These are phyloP conservation scores for Senecio squalidus DNA, from an alignment of 140 eudicot species.

Conservation along the genomic window DNA sequence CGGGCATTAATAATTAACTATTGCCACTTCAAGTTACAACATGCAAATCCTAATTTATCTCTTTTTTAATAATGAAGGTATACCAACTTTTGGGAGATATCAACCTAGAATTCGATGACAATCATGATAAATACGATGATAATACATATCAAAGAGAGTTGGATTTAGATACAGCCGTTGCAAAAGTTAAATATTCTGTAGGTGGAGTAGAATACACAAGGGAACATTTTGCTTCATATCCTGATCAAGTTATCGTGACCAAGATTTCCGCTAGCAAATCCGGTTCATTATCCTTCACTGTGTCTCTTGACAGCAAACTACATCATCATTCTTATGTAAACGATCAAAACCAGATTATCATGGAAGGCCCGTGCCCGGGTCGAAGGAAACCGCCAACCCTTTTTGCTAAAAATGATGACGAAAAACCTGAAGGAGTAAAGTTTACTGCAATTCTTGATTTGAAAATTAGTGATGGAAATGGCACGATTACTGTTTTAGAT, in stretches of 20 bases:
- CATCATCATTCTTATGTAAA: constrained; percentile 49
- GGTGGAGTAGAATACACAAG: constrained; percentile 54
- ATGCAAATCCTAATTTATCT: neutral
- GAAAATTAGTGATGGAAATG: constrained; percentile 39
- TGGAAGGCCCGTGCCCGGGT: constrained; percentile 77
- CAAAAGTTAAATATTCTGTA: constrained; percentile 48
- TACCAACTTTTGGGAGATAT: constrained; percentile 92
- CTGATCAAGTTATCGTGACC: constrained; percentile 73
- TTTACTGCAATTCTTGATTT: constrained; percentile 63
- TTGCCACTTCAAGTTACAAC: neutral
- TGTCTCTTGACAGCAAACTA: constrained; percentile 58
- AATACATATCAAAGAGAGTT: constrained; percentile 60
- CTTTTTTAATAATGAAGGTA: constrained; percentile 40
- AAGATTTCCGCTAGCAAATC: constrained; percentile 60
- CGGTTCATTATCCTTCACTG: constrained; percentile 58
- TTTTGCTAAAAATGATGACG: constrained; percentile 21
- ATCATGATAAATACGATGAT: constrained; percentile 39
- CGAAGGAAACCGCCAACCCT: constrained; percentile 37
- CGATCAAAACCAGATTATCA: constrained; percentile 59
- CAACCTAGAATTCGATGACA: constrained; percentile 54
- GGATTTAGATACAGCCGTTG: constrained; percentile 73
- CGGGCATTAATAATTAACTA: neutral
- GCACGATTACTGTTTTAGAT: constrained; percentile 43
- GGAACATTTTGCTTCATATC: constrained; percentile 78
- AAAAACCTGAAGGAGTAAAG: constrained; percentile 50